Base-by-base conservation (phyloP, 805 yeast species). In the Monosporozyma servazzii region DNA sequence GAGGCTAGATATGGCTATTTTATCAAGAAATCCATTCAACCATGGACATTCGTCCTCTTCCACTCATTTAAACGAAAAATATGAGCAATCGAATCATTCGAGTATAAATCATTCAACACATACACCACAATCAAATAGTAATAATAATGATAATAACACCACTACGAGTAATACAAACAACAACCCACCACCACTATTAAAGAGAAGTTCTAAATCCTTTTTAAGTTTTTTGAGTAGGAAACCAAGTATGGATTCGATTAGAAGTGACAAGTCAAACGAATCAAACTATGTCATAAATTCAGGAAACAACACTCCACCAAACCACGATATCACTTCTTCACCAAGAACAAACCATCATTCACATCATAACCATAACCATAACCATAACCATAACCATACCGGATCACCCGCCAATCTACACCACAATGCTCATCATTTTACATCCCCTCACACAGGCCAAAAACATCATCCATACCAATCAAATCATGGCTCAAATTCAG, bases 1-100 rank as follows among this genome's bases (percentile, higher is more conserved):
- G 5, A 33, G n/a, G 13, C 15, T 4, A 30, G 15, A 30, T 39
- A 41, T 41, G 44, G 29, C 44, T 41, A 41, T 41, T n/a, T 13
- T 65, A 27, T 59, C 64, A 2, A 62, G 66, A 51, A 65, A 63
- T 47, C 66, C 64, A 9, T 65, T 65, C 49, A 61, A 49, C 47
- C 49, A 50, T 31, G 41, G 44, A 20, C 29, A 45, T 9, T 31
- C 48, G 27, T 48, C 44, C 29, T 41, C 54, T 8, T 49, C 52
- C 9, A 48, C 50, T 13, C 51, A 50, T 50, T 45, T 50, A 15
- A 45, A 50, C 43, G 51, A 48, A 9, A 46, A 48, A 29, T 25
- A 33, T 33, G 39, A 45, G 17, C 27, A 30, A 10, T 8, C 18
- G 4, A 45, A 29, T 11, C 33, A 30, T 21, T 29, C 31, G 5